These are phyloP conservation scores for Antitrichia curtipendula DNA, from an alignment of 225 moss, liverwort and hornwort species.

Conservation along the genomic window DNA sequence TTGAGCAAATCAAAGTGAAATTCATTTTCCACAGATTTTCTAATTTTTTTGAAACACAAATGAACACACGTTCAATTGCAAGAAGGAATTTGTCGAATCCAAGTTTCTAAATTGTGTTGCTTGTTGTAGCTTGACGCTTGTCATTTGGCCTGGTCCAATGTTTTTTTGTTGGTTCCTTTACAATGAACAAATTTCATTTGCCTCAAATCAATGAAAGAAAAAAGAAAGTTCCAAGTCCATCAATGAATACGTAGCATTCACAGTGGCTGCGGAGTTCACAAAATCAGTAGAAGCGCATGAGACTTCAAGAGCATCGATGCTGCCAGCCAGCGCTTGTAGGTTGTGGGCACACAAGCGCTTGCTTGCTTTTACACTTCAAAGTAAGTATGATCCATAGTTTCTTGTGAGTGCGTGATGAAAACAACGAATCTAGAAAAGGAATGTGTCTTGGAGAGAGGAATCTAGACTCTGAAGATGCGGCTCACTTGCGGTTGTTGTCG, in stretches of 20 bases:
- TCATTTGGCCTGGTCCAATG: neutral
- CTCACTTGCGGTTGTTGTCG: neutral
- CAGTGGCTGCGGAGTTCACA: neutral
- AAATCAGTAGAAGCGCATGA: neutral
- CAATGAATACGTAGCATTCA: neutral
- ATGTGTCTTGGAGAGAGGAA: neutral
- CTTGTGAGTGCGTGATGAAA: neutral
- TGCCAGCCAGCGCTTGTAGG: neutral
- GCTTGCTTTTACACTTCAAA: neutral
- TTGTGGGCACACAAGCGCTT: neutral
- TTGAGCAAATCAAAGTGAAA: no score
- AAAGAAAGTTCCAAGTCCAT: neutral
- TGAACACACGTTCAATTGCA: neutral
- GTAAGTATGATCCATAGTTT: neutral
- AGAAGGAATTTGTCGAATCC: neutral
- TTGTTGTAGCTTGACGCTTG: neutral
- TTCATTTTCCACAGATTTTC: neutral
- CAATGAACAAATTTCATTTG: neutral
- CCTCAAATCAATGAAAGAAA: no score
- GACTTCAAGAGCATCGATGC: neutral
- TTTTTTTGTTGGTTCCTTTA: no score
- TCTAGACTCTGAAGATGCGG: neutral
- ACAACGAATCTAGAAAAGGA: neutral
- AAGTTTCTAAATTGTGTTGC: no score
- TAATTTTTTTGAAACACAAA: neutral